These are phyloP conservation scores for Erucastrum elatum DNA, from an alignment of 345 rosid genomes.

Conservation along the genomic window DNA sequence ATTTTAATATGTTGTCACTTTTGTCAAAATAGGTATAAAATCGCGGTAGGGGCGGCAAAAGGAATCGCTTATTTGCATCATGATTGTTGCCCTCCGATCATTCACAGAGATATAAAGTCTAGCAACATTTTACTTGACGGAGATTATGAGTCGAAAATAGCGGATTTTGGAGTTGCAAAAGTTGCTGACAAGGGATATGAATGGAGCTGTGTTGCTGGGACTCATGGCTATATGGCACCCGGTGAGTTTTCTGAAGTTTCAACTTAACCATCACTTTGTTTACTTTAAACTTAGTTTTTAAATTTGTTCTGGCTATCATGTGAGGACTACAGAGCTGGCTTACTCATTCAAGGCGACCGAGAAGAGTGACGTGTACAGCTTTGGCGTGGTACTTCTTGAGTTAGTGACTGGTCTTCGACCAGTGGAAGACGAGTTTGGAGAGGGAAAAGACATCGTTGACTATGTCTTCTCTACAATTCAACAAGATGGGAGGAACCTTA, in stretches of 20 bases:
- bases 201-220: constrained; percentile 69
- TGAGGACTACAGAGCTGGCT: constrained; percentile 64
- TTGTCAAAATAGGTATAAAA: constrained; percentile 51
- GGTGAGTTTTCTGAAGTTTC: constrained; percentile 49
- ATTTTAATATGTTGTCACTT: background rate
- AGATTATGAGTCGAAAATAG: constrained; percentile 73
- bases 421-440: constrained; percentile 71
- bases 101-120: constrained; percentile 88
- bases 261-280: background rate
- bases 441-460: constrained; percentile 73
- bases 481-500: constrained; percentile 46
- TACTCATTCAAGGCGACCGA: constrained; percentile 65
- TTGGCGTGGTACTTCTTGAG: constrained; percentile 84
- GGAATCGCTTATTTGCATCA: constrained; percentile 89
- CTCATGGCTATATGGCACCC: constrained; percentile 92
- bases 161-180: constrained; percentile 92
- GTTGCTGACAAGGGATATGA: constrained; percentile 56
- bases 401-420: constrained; percentile 58
- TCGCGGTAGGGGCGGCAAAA: constrained; percentile 79
- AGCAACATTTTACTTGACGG: constrained; percentile 73
- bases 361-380: constrained; percentile 86
- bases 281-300: background rate
- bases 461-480: constrained; percentile 65
- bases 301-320: background rate
- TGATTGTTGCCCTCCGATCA: constrained; percentile 73